phyloP scores from a whole-genome alignment of 1,139 yeast species.

The Diutina mesorugosa region DNA sequence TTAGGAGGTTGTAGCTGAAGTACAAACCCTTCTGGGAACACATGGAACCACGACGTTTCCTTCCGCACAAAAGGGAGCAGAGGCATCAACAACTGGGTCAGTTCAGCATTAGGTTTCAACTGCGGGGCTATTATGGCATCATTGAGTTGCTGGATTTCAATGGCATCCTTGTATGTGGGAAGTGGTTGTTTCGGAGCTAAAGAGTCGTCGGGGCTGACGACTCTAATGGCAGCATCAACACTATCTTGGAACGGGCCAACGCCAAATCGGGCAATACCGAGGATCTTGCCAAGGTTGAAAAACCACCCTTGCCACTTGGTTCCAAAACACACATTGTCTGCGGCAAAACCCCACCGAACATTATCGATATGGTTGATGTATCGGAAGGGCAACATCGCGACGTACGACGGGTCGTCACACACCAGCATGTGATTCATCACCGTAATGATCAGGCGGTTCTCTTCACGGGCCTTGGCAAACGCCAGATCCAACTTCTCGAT shows the following conservation, averaged over 20 bases:
- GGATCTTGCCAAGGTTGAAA: constrained; percentile 78
- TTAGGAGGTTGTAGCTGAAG: constrained; percentile 74
- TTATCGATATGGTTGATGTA: constrained; percentile 51
- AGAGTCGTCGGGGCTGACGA: constrained; percentile 72
- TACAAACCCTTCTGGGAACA: constrained; percentile 92
- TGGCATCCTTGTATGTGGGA: not conserved
- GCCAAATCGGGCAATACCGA: constrained; percentile 81
- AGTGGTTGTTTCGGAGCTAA: constrained; percentile 36
- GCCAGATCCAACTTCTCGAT: constrained; percentile 56
- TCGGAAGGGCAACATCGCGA: constrained; percentile 76
- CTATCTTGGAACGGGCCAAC: constrained; percentile 88
- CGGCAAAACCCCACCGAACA: constrained; percentile 91
- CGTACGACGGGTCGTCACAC: constrained; percentile 84
- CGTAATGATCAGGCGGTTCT: constrained; percentile 66
- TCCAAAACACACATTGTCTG: constrained; percentile 79
- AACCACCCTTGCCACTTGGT: constrained; percentile 40
- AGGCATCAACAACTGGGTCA: constrained; percentile 22
- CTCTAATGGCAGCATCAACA: constrained; percentile 75
- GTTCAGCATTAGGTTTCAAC: constrained; percentile 18
- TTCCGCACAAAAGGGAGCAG: constrained; percentile 38
- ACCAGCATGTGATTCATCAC: constrained; percentile 96
- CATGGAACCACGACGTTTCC: constrained; percentile 81
- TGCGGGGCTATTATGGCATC: not conserved
- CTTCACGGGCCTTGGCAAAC: constrained; percentile 43
- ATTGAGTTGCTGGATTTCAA: constrained; percentile 21